Base-by-base conservation (phyloP, 805 yeast species). In the Yarrowia sp. region DNA sequence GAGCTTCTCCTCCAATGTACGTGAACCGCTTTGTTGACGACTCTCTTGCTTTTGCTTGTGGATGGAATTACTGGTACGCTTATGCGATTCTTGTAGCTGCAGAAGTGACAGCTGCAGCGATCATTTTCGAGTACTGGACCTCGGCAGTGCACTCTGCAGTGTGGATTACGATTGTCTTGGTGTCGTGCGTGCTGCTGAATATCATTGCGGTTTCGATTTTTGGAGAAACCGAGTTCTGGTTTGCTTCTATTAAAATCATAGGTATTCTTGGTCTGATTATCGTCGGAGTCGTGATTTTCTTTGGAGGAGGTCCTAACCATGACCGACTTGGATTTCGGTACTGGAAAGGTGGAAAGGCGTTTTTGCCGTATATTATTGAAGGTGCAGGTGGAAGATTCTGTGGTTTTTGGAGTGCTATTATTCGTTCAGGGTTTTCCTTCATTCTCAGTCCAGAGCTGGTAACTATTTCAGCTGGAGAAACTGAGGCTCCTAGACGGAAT, bases 391-490 rank as follows among this genome's bases (percentile, higher is more conserved):
- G 90, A 55, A 80, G 80, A 67, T 86, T 88, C 74, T 75, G 84
- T 35, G 90, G 87, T n/a, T 75, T 88, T 28, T 66, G 88, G 50
- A 83, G 86, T 3, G 90, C 92, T 1, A 75, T 86, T 8, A 76
- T 86, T 57, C 84, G 88, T 35, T 86, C 90, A 0, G 81, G 91
- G 0, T 90, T 88, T 75, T 89, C 95, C 0, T 90, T 87, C 71
- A 85, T 88, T 66, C 93, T 96, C 0, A 87, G 91, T 1, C 79
- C 86, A 64, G 96, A 90, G 69, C 86, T 89, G 74, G 91, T 90
- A 13, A 84, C 90, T 66, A 85, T 90, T 65, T 92, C 95, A 1
- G 91, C 93, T 2, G 89, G 92, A 75, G 96, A 90, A 74, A 88
- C 93, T 14, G 81, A 86, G 66, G 86, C 88, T 66, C 96, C 96